A percentile compares a stretch with the other conserved stretches of the same genome.
These are phyloP conservation scores for Fraxinus baroniana DNA, from an alignment of 305 asterid species.

Conservation along the genomic window DNA sequence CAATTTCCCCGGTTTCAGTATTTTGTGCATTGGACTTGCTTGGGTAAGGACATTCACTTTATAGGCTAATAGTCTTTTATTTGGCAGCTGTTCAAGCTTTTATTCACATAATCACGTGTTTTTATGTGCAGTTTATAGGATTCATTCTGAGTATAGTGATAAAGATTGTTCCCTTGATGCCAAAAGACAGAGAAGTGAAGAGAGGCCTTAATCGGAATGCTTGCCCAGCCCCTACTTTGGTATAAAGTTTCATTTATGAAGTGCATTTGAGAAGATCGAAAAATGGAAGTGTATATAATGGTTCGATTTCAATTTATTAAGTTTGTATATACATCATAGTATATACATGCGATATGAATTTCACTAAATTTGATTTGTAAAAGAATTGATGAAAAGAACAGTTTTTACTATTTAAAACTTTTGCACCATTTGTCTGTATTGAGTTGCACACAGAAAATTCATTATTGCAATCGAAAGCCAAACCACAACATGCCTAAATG, in stretches of 20 bases:
- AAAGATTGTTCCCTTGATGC: conserved; percentile 34
- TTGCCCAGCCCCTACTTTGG: background rate
- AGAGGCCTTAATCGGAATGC: background rate
- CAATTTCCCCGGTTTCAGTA: conserved; percentile 58
- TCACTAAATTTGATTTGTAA: background rate
- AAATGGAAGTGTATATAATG: background rate
- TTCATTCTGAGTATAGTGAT: conserved; percentile 40
- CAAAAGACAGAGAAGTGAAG: conserved; percentile 23
- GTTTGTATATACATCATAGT: background rate
- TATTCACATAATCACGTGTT: background rate
- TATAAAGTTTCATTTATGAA: background rate
- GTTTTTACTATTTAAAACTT: background rate
- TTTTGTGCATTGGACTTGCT: conserved; percentile 54
- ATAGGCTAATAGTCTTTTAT: background rate
- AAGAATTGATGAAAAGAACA: background rate
- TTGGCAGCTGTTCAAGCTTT: background rate
- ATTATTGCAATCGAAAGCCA: background rate
- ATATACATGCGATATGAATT: background rate
- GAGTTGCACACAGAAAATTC: background rate
- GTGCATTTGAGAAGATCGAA: background rate
- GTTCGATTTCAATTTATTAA: background rate
- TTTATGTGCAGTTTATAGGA: conserved; percentile 41
- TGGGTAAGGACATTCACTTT: conserved; percentile 38
- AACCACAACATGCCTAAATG: background rate
- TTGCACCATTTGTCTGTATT: background rate